Base-by-base conservation (phyloP, 179 eudicot species). In the Beta lomatogona region DNA sequence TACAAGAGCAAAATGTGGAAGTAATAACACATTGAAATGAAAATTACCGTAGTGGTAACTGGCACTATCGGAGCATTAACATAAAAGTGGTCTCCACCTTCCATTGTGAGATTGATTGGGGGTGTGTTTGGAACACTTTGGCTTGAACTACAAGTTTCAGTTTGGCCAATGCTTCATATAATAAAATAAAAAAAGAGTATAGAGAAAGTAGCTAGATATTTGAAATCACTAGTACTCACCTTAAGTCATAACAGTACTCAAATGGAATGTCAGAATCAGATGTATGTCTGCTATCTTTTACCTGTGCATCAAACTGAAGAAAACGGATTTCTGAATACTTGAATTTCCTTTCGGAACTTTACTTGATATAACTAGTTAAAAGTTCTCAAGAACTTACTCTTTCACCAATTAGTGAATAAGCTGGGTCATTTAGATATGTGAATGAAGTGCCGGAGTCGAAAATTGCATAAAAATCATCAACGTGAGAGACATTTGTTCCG, bases 371-470 rank as follows among this genome's bases (percentile, higher is more conserved):
- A 67, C 21, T 21, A 45, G 76, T n/a, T 16, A 16, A 59, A 70
- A 45, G 22, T 21, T 69, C 58, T 48, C 46, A 41, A 31, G 28
- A 65, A 86, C 98, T 90, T 89, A 96, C 99, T 72, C 82, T 84
- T 74, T 89, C 86, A 69, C 91, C 67, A n/a, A 96, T 85, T 59
- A 84, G 76, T 36, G 93, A 77, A 85, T 93, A 96, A 71, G 91
- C 97, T 54, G 98, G 99, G 79, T 91, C 92, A 59, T 82, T 90
- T 82, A 96, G 85, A 83, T 87, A 87, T 48, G 99, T 94, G 85
- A 94, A 96, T 45, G 99, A 96, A 79, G 99, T 94, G 45, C 98
- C 99, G 36, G 97, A 79, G 88, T 96, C 99, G 48, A 94, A 94
- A 68, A 96, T 89, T 77, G 97, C 98, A 68, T 82, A 77, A 80